Evolutionary conservation across 495 filamentous ascomycete genomes (phyloP), one percentile per base, ranked within the genome.

Genomic region (Cercophora sp.): DNA sequence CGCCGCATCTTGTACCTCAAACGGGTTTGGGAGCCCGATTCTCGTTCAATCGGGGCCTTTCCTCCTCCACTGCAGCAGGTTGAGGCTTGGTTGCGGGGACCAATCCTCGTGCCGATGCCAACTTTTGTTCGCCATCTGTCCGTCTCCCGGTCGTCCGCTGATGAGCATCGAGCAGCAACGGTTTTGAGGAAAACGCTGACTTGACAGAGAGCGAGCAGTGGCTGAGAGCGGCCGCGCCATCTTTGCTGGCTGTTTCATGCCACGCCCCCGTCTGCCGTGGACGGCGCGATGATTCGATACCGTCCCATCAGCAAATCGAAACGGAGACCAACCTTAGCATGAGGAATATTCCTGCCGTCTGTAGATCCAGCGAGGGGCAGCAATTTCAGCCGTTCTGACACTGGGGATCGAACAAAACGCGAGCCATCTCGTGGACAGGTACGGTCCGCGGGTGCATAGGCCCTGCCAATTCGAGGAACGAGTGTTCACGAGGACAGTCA

Each of bases 231-330:
- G 25, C 23, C 19, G 26, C 48, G 49, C 54, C 58, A 45, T 40
- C 25, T n/a, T n/a, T n/a, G n/a, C n/a, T n/a, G n/a, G 10, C 24
- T 10, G 58, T 61, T 61, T 61, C 54, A 61, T 19, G 25, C 40
- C 32, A 39, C 52, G 15, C 58, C 58, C 37, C 48, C 51, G 23
- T 26, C 10, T 22, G 11, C 27, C n/a, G 29, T 16, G 35, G 19
- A 20, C 8, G 11, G 39, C 45, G 0, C 24, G 18, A 29, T 51
- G 48, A 51, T 51, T 51, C 18, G 48, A 16, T 40, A 27, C 48
- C 48, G 22, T 27, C 16, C 43, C 19, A 27, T 32, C 31, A 24
- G 22, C 48, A 10, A 39, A 19, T 29, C 36, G 18, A 27, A 40
- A 32, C 16, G 19, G 13, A 26, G 32, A 11, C 22, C 23, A 31